Evolutionary conservation across 495 filamentous ascomycete genomes (phyloP).

Genomic region (Hyaloscypha bicolor): DNA sequence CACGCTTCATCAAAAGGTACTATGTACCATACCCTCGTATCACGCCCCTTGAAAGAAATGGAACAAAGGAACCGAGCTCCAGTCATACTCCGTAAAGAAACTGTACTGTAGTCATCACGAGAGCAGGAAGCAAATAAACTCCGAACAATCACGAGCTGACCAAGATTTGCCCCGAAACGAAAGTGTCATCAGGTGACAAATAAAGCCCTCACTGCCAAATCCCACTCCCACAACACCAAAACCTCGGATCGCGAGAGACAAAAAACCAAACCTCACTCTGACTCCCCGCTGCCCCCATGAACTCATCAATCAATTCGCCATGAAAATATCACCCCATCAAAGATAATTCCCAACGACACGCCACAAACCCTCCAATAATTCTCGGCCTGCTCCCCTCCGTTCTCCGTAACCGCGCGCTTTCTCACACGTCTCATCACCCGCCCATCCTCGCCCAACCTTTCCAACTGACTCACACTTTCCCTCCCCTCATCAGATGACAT

Average conservation of each 20-base stretch:
- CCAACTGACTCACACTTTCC: conserved; percentile 10
- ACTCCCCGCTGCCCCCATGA: conserved; percentile 1
- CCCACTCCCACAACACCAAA: not conserved
- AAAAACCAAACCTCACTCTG: not conserved
- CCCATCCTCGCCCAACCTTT: not conserved
- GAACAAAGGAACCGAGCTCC: no score
- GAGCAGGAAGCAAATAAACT: conserved; percentile 3
- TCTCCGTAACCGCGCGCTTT: conserved; percentile 17
- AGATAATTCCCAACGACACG: conserved; percentile 7
- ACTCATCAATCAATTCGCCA: not conserved
- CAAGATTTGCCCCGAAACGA: not conserved
- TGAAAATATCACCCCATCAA: not conserved
- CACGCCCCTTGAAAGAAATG: not conserved
- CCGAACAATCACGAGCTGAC: conserved; percentile 9
- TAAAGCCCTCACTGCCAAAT: not conserved
- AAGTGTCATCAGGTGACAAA: conserved; percentile 9
- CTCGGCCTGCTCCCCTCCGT: not conserved
- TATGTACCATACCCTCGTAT: conserved; percentile 2
- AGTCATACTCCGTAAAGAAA: not conserved
- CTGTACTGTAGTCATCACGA: not conserved
- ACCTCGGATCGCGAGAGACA: not conserved
- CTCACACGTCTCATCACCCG: conserved; percentile 3
- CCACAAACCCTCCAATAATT: not conserved
- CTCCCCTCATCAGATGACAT: not conserved
- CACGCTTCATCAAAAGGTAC: not conserved